Conservation (phyloP, 2,329 filamentous ascomycete genomes). For the Pezicula radicicola region DNA sequence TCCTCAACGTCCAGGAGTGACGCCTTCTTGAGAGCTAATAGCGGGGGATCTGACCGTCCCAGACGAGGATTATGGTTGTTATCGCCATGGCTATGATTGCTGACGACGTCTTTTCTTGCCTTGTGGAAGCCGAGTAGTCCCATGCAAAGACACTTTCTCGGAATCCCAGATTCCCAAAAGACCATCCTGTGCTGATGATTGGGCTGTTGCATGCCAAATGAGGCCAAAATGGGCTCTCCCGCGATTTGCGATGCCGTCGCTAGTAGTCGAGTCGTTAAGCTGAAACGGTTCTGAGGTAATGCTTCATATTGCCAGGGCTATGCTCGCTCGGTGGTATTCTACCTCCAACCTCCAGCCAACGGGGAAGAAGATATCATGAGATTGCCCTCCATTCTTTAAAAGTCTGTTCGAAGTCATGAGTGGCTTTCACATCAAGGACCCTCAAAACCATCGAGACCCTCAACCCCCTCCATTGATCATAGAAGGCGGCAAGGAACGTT, state of each 20-base stretch:
- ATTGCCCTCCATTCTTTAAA: too few species aligned
- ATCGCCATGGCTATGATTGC: not conserved
- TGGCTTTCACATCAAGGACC: too few species aligned
- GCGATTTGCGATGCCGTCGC: constrained; percentile 3
- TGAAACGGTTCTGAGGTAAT: constrained; percentile 20
- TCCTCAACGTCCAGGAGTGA: not conserved
- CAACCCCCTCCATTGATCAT: too few species aligned
- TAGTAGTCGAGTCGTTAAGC: constrained; percentile 8
- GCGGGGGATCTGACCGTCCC: constrained; percentile 14
- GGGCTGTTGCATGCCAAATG: not conserved
- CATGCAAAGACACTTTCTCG: not conserved
- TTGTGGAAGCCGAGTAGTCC: not conserved
- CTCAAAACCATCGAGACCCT: too few species aligned
- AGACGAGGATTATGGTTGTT: constrained; percentile 11
- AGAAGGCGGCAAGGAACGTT: not conserved
- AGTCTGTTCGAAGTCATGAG: too few species aligned
- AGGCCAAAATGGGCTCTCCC: constrained; percentile 8
- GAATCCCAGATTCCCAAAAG: not conserved
- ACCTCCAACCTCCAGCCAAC: not conserved
- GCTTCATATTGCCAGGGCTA: not conserved
- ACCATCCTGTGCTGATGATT: not conserved
- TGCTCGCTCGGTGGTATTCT: not conserved
- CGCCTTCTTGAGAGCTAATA: constrained; percentile 15
- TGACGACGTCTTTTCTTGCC: not conserved
- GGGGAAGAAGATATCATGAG: not conserved